Evolutionary conservation across 768 basidiomycete genomes (phyloP).

Genomic region (Chalciporus piperatus): DNA sequence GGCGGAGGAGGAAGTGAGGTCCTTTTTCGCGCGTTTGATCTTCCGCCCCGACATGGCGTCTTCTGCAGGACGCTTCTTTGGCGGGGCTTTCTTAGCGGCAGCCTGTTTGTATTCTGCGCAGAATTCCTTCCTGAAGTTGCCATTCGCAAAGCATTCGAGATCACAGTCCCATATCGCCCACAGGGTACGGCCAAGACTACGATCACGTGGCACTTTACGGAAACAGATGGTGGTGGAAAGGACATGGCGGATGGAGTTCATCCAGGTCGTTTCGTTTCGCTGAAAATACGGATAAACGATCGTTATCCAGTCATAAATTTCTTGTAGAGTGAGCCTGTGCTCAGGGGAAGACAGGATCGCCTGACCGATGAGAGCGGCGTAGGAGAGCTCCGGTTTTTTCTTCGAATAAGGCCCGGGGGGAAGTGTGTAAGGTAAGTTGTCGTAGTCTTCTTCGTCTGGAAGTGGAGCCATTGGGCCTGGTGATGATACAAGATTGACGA

Average conservation of each 20-base stretch:
- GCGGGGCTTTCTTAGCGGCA: constrained; percentile 26
- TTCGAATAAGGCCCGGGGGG: constrained; percentile 82
- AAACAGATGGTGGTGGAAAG: constrained; percentile 91
- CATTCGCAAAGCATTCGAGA: constrained; percentile 77
- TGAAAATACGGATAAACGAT: constrained; percentile 93
- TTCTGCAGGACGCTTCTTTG: constrained; percentile 41
- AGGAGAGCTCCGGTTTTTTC: constrained; percentile 82
- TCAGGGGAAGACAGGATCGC: constrained; percentile 84
- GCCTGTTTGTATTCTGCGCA: constrained; percentile 38
- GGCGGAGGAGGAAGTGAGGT: constrained; percentile 18
- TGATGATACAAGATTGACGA: constrained; percentile 79
- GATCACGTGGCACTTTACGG: constrained; percentile 77
- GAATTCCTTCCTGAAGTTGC: constrained; percentile 71
- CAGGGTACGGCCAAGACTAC: constrained; percentile 74
- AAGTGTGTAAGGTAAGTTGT: constrained; percentile 67
- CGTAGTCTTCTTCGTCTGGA: constrained; percentile 64
- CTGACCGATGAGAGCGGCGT: constrained; percentile 94
- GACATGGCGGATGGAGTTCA: constrained; percentile 97
- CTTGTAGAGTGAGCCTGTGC: constrained; percentile 85
- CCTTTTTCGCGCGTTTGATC: constrained; percentile 47
- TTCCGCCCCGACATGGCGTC: constrained; percentile 39
- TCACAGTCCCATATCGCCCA: constrained; percentile 89
- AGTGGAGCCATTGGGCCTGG: constrained; percentile 72
- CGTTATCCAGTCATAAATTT: constrained; percentile 96
- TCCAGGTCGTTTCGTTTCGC: constrained; percentile 92